Percentiles rank a stretch among this genome's conserved stretches.
Evolutionary conservation across 2,329 filamentous ascomycete genomes (phyloP).

Genomic region (Colletotrichum spinosum): DNA sequence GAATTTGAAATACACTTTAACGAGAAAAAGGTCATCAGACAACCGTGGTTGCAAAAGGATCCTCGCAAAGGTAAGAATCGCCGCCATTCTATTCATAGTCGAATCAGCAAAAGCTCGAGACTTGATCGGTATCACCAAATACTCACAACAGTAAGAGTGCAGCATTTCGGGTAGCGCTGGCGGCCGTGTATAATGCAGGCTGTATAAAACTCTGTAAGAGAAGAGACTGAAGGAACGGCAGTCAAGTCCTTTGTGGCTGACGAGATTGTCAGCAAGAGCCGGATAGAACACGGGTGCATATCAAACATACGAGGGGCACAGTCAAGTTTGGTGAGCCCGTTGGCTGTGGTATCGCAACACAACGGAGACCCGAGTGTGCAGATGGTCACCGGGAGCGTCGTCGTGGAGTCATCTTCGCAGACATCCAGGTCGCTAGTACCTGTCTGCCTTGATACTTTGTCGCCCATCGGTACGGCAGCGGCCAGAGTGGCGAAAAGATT

Average conservation of each 20-base stretch:
- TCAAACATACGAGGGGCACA: constrained; percentile 12
- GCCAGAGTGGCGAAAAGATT: constrained; percentile 4
- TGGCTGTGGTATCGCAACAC: constrained; percentile 1
- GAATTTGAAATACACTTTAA: neutral
- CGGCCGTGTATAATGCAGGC: neutral
- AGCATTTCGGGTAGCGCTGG: constrained; percentile 3
- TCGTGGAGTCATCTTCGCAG: constrained; percentile 1
- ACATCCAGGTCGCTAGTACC: neutral
- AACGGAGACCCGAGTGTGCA: neutral
- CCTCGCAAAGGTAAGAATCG: neutral
- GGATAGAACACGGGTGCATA: too few relatives aligned
- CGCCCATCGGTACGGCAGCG: constrained; percentile 10
- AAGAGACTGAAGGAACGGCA: neutral
- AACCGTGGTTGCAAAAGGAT: neutral
- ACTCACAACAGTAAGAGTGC: constrained; percentile 17
- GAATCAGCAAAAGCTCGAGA: neutral
- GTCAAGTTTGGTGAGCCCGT: neutral
- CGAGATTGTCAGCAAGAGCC: rapidly evolving
- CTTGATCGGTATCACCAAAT: too few relatives aligned
- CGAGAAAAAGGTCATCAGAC: neutral
- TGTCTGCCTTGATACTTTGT: constrained; percentile 1
- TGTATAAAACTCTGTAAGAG: neutral
- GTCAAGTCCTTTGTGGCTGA: neutral
- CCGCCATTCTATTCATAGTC: neutral
- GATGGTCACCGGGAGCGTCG: neutral